Conservation (phyloP, 805 yeast species). For the Sungouiozyma intestinalis region DNA sequence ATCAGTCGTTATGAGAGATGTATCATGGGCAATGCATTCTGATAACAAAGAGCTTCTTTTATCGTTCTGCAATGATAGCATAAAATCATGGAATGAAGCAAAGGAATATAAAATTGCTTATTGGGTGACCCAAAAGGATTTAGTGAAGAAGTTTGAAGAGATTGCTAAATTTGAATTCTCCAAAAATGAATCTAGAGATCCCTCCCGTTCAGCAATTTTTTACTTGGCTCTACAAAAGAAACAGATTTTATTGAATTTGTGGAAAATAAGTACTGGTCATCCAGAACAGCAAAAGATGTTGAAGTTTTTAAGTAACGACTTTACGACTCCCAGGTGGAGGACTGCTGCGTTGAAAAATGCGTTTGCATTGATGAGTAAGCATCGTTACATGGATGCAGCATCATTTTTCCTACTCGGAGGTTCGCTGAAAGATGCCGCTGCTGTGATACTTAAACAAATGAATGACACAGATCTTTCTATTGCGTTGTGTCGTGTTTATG, state of each 20-base stretch:
- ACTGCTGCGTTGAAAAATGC: constrained; percentile 90
- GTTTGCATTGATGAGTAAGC: constrained; percentile 79
- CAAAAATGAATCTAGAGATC: constrained; percentile 48
- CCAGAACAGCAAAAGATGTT: constrained; percentile 77
- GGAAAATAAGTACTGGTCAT: constrained; percentile 70
- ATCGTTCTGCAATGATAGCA: constrained; percentile 31
- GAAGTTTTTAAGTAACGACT: constrained; percentile 68
- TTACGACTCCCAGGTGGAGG: constrained; percentile 64
- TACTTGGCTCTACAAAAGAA: constrained; percentile 74
- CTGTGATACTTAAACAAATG: constrained; percentile 58
- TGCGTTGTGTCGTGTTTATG: constrained; percentile 70
- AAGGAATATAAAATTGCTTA: constrained; percentile 53
- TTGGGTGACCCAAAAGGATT: constrained; percentile 49
- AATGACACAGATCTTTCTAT: constrained; percentile 66
- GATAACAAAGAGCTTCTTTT: constrained; percentile 62
- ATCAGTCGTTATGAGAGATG: constrained; percentile 64
- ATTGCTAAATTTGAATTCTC: constrained; percentile 67
- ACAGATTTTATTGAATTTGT: constrained; percentile 63
- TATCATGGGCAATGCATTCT: constrained; percentile 80
- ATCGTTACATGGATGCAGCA: constrained; percentile 79
- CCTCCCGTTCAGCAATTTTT: constrained; percentile 60
- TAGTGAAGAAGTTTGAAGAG: constrained; percentile 47
- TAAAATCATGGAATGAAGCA: constrained; percentile 50
- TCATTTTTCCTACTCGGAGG: constrained; percentile 76
- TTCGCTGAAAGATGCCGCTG: constrained; percentile 64